phyloP scores from a whole-genome alignment of 2,329 filamentous ascomycete species.

The Fusarium sp. region DNA sequence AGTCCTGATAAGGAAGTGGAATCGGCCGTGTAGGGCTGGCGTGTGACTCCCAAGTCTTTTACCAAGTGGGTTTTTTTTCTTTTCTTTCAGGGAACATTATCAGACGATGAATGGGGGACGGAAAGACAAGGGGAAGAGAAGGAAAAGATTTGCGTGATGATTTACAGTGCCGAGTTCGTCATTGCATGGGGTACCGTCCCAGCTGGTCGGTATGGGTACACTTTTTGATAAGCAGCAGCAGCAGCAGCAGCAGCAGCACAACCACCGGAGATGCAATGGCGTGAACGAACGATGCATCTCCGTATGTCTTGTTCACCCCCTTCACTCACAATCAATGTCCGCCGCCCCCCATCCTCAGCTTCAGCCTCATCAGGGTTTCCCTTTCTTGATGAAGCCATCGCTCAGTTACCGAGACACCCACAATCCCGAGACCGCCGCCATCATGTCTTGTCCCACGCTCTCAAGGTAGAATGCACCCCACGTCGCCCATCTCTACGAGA shows the following conservation, averaged over 20 bases:
- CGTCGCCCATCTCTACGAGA: slow-evolving; percentile 26
- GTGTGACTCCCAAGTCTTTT: neutral
- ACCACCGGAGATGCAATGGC: neutral
- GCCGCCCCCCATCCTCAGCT: neutral
- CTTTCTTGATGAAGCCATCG: neutral
- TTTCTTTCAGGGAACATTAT: neutral
- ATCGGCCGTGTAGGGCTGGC: slow-evolving; percentile 12
- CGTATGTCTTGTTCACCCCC: neutral
- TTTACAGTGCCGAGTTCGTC: slow-evolving; percentile 27
- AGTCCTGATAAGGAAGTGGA: neutral
- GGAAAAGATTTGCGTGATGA: slow-evolving; percentile 14
- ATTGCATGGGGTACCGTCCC: slow-evolving; percentile 21
- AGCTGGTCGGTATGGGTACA: slow-evolving; percentile 24
- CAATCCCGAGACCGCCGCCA: neutral
- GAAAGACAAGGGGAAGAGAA: neutral
- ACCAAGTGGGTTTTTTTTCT: neutral
- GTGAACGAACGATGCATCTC: slow-evolving; percentile 11
- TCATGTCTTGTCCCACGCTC: neutral
- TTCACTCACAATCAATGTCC: neutral
- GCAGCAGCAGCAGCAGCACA: neutral
- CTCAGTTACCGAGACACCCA: neutral
- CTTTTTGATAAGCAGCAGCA: slow-evolving; percentile 1
- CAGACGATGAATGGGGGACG: slow-evolving; percentile 10
- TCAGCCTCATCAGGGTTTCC: slow-evolving; percentile 14
- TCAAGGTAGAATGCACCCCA: slow-evolving; percentile 24